Base-by-base conservation (phyloP, 2,329 filamentous ascomycete genomes). In the Coniosporium tulheliwenetii region DNA sequence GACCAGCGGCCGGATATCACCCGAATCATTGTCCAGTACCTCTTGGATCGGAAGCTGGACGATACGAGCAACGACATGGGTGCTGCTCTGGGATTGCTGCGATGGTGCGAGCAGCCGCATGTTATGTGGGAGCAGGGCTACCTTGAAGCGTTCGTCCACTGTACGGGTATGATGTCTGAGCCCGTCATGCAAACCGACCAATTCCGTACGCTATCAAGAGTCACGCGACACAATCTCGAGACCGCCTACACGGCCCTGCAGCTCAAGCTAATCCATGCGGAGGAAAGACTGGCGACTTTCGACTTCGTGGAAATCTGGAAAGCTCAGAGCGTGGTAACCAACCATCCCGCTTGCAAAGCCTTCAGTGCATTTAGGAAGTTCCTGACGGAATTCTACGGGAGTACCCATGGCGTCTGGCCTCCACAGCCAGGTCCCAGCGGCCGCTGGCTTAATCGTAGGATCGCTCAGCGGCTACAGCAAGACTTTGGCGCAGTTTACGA, bases 401-500 rank as follows among this genome's bases (percentile, higher is more conserved):
- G 57, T 1, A 57, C 63, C 0, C 77, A 75, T 45, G 75, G 75
- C 1, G 60, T 65, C 5, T 84, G 80, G 79, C 79, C 79, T 3
- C 73, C 74, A 1, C 56, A 52, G 1, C 49, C 47, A 10, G 47
- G 55, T 16, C 48, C 55, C 32, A 49, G 38, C 48, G 46, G 34
- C 30, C 48, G 40, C 32, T 82, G 78, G 78, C 62, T 83, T 10
- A 78, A 71, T 4, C 65, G 79, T 34, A 68, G 65, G 2, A 54
- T 81, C 13, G 68, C 68, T 1, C 65, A 69, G 37, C 63, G 63
- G 2, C 54, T 84, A n/a, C 75, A 80, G 47, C 64, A 63, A 30
- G 79, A 83, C 47, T 82, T 84, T 49, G 74, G 75, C 2, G 72
- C 75, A 0, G 60, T 84, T 1, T 84, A 84, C 49, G 78, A 83